These are phyloP conservation scores for Talaromyces wortmannii DNA, from an alignment of 495 filamentous ascomycete genomes.

Conservation along the genomic window DNA sequence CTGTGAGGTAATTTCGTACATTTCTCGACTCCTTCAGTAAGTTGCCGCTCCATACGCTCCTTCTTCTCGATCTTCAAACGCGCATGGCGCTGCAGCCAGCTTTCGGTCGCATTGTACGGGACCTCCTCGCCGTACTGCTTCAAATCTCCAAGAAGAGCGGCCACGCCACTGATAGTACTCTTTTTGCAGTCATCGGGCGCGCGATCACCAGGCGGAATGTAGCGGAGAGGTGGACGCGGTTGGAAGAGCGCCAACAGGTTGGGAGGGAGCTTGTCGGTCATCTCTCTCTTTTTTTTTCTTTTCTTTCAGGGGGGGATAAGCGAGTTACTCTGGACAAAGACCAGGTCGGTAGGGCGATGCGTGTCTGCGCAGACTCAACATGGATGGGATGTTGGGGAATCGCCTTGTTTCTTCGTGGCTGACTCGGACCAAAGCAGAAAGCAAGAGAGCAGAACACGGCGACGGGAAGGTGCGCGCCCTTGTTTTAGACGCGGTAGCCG, in stretches of 20 bases:
- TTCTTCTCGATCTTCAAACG: conserved; percentile 74
- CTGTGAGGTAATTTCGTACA: conserved; percentile 50
- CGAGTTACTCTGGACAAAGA: no score
- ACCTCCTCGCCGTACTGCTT: conserved; percentile 63
- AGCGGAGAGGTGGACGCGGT: conserved; percentile 85
- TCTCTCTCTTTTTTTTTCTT: conserved; percentile 26
- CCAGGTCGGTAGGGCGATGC: not conserved
- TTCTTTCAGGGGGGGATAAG: no score
- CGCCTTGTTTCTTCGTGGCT: no score
- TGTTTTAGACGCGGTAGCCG: conserved; percentile 10
- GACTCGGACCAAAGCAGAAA: no score
- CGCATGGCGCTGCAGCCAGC: conserved; percentile 81
- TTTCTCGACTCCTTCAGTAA: conserved; percentile 57
- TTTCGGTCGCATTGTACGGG: conserved; percentile 80
- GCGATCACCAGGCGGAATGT: conserved; percentile 75
- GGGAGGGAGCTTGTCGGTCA: conserved; percentile 94
- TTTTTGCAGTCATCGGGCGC: conserved; percentile 72
- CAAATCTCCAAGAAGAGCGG: conserved; percentile 63
- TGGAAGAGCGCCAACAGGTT: conserved; percentile 91
- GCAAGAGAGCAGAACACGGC: no score
- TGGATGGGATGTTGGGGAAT: no score
- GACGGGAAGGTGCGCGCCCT: not conserved
- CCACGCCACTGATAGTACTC: conserved; percentile 62
- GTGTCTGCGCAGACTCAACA: not conserved
- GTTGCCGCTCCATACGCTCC: conserved; percentile 50